These are phyloP conservation scores for Penicillium goetzii DNA, from an alignment of 495 filamentous ascomycete genomes.

Conservation along the genomic window DNA sequence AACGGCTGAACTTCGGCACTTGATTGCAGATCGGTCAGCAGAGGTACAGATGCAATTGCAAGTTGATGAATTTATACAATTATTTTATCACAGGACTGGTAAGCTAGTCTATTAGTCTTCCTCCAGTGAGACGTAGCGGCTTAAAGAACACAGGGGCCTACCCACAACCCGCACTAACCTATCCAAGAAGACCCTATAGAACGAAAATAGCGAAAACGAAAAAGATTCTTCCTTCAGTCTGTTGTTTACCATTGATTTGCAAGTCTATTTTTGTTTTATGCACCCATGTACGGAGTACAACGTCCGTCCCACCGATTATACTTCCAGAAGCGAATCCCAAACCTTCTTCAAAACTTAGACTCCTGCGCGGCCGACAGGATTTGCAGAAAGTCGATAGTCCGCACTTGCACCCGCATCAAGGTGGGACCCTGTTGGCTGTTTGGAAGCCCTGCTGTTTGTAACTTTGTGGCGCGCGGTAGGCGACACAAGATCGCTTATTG, in stretches of 20 bases:
- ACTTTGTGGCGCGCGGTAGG: conserved; percentile 3
- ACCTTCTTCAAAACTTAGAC: neutral
- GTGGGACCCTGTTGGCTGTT: neutral
- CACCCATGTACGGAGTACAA: neutral
- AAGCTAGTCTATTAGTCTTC: too few species aligned
- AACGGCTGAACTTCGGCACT: neutral
- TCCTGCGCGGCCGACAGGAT: neutral
- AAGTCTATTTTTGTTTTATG: neutral
- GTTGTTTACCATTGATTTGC: neutral
- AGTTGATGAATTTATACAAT: too few species aligned
- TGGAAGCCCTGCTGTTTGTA: neutral
- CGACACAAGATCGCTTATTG: conserved; percentile 1
- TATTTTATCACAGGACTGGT: neutral
- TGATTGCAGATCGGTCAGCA: too few species aligned
- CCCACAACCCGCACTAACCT: too few species aligned
- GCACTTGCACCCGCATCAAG: neutral
- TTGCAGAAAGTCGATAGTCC: neutral
- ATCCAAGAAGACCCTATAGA: neutral
- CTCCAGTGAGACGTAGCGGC: too few species aligned
- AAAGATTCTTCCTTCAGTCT: neutral
- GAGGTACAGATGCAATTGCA: too few species aligned
- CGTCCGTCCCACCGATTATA: neutral
- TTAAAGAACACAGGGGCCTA: too few species aligned
- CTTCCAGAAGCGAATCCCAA: conserved; percentile 7
- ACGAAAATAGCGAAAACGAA: neutral